These are phyloP conservation scores for Fusarium continuum DNA, from an alignment of 2,329 filamentous ascomycete genomes.

Conservation along the genomic window DNA sequence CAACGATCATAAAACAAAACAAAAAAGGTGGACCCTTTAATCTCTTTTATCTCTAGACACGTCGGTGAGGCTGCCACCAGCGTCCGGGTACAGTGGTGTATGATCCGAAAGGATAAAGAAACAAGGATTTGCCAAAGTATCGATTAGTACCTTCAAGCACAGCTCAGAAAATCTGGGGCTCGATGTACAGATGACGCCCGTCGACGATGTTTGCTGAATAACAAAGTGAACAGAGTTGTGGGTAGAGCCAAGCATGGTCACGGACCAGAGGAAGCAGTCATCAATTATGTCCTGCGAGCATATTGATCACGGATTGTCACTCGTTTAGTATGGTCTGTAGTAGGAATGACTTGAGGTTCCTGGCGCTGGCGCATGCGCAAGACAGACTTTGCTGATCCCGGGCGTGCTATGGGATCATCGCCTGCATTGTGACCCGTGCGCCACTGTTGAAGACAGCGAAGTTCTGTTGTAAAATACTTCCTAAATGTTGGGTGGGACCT, in stretches of 20 bases:
- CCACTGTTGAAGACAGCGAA: not conserved
- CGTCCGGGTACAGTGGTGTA: conserved; percentile 23
- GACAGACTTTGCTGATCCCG: not conserved
- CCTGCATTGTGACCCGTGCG: conserved; percentile 5
- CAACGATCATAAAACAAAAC: conserved; percentile 11
- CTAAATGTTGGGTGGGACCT: too few relatives aligned
- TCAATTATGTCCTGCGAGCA: not conserved
- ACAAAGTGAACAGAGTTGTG: conserved; percentile 25
- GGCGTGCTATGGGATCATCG: conserved; percentile 3
- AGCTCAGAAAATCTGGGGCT: not conserved
- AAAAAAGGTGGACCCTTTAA: conserved; percentile 35
- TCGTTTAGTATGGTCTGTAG: not conserved
- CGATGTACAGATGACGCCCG: not conserved
- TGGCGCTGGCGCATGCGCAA: conserved; percentile 4
- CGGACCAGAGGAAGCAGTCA: not conserved
- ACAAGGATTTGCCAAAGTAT: conserved; percentile 12
- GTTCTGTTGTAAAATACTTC: not conserved
- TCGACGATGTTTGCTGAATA: not conserved
- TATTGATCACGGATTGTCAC: not conserved
- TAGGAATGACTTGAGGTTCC: conserved; percentile 5
- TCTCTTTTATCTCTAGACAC: conserved; percentile 42
- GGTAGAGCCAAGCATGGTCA: conserved; percentile 3
- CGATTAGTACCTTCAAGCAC: conserved; percentile 19
- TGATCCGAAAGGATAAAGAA: conserved; percentile 23
- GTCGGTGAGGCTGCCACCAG: conserved; percentile 37